These are phyloP conservation scores for Exophiala calicioides DNA, from an alignment of 2,329 filamentous ascomycete species.

Conservation along the genomic window DNA sequence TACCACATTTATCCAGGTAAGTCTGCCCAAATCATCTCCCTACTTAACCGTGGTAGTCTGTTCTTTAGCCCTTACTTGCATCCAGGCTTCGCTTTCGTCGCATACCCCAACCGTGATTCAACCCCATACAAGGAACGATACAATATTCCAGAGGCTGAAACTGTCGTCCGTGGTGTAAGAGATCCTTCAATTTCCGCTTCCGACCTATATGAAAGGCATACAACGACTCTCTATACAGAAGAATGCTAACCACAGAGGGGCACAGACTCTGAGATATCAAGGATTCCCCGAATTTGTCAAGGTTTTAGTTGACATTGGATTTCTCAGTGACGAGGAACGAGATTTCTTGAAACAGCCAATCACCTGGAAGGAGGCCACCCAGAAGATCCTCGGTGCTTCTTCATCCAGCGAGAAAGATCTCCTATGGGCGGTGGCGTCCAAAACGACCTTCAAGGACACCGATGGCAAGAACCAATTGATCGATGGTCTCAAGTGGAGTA, in stretches of 20 bases:
- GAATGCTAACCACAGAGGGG: background rate
- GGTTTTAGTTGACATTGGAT: conserved; percentile 83
- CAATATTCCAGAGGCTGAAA: conserved; percentile 87
- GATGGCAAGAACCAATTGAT: conserved; percentile 72
- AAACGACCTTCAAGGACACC: conserved; percentile 68
- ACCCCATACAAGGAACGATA: conserved; percentile 86
- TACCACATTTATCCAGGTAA: conserved; percentile 79
- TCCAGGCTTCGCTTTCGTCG: conserved; percentile 74
- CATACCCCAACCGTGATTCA: conserved; percentile 90
- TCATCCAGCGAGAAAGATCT: conserved; percentile 70
- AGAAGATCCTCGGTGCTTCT: conserved; percentile 70
- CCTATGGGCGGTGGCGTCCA: conserved; percentile 69
- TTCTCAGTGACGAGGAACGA: conserved; percentile 71
- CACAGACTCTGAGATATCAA: conserved; percentile 72
- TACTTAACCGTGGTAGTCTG: too few species aligned
- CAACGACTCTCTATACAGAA: background rate
- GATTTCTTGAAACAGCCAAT: conserved; percentile 65
- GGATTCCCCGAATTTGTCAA: conserved; percentile 92
- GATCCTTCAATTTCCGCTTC: background rate
- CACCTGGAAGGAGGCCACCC: conserved; percentile 81
- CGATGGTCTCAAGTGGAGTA: conserved; percentile 68
- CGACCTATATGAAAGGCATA: background rate
- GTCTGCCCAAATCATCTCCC: background rate
- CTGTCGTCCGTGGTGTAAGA: conserved; percentile 67
- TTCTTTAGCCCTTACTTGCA: background rate